Conservation (phyloP, 1,284 basidiomycete genomes). For the Grifola frondosa region DNA sequence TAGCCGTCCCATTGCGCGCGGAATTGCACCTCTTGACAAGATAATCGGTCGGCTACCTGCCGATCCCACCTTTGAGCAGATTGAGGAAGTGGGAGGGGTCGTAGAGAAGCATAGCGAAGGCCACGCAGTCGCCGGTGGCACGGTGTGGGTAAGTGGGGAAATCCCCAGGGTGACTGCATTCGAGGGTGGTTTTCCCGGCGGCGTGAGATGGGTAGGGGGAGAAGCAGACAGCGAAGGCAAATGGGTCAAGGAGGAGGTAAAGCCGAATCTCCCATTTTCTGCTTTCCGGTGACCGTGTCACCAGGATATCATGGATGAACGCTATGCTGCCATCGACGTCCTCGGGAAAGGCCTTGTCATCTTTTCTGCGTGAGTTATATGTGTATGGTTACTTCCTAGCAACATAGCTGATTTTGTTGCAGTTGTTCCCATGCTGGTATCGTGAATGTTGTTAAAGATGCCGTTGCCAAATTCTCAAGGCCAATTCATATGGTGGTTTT, state of each 20-base stretch:
- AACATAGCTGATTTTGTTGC: slow-evolving; percentile 1
- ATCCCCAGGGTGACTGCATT: slow-evolving; percentile 70
- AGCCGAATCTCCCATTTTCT: slow-evolving; percentile 8
- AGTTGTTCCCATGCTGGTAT: slow-evolving; percentile 85
- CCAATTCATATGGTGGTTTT: slow-evolving; percentile 70
- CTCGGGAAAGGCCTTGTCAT: slow-evolving; percentile 77
- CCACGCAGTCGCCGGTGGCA: slow-evolving; percentile 60
- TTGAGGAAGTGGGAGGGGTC: slow-evolving; percentile 52
- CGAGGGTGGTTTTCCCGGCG: slow-evolving; percentile 68
- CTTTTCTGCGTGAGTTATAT: slow-evolving; percentile 69
- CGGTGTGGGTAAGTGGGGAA: slow-evolving; percentile 77
- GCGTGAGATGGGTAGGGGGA: slow-evolving; percentile 59
- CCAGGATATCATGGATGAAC: slow-evolving; percentile 79
- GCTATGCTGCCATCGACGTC: slow-evolving; percentile 76
- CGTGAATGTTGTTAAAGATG: slow-evolving; percentile 77
- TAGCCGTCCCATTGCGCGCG: slow-evolving; percentile 68
- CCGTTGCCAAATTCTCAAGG: slow-evolving; percentile 55
- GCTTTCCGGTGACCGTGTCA: background rate
- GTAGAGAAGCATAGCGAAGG: slow-evolving; percentile 57
- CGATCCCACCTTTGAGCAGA: slow-evolving; percentile 72
- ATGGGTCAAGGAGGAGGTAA: slow-evolving; percentile 67
- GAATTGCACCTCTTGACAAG: slow-evolving; percentile 62
- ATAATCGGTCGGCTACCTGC: slow-evolving; percentile 59
- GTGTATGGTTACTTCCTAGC: background rate
- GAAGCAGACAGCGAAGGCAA: slow-evolving; percentile 34